Conservation (phyloP, 305 asterid species). For the Nicotiana rustica region DNA sequence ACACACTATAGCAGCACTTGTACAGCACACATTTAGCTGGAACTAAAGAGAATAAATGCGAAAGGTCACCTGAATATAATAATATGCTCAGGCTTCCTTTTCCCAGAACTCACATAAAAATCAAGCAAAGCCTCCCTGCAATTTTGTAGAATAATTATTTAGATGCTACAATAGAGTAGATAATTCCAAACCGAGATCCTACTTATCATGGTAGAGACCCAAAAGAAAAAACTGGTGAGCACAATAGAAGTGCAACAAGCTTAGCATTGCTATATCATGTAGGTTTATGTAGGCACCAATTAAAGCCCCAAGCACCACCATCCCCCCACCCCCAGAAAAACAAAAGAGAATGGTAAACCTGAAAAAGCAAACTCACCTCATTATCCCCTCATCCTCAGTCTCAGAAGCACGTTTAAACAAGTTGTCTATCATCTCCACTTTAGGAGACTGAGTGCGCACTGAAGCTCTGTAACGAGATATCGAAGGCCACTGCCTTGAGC, state of each 20-base stretch:
- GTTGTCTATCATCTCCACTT: conserved; percentile 79
- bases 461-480: conserved; percentile 84
- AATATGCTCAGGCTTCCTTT: conserved; percentile 55
- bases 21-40: background rate
- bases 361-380: conserved; percentile 52
- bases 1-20: background rate
- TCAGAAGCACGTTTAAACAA: conserved; percentile 62
- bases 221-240: background rate
- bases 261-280: background rate
- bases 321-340: background rate
- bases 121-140: conserved; percentile 52
- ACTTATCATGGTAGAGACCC: background rate
- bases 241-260: background rate
- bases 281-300: background rate
- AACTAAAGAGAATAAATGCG: background rate
- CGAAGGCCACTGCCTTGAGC: conserved; percentile 89
- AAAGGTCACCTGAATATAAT: conserved; percentile 48
- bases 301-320: background rate
- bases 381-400: conserved; percentile 77
- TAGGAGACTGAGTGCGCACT: conserved; percentile 87
- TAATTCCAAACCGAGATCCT: background rate
- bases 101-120: conserved; percentile 51
- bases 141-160: background rate
- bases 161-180: background rate
- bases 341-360: background rate